Evolutionary conservation across 148 eudicot species (phyloP).

Genomic region (Camellia granthamiana): DNA sequence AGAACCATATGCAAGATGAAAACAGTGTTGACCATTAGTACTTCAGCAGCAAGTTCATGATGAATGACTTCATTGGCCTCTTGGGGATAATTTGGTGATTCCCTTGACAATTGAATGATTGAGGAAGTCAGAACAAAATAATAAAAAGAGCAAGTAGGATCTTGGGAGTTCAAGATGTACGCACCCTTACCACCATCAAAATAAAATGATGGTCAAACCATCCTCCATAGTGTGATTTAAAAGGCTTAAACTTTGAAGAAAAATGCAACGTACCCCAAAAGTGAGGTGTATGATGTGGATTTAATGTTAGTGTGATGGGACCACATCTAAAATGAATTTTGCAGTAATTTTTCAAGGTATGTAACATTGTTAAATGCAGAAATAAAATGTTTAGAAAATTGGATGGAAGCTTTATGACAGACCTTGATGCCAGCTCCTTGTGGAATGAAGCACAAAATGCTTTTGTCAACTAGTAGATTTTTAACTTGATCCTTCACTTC

Average conservation of each 20-base stretch:
- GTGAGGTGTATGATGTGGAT: no score
- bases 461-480: conserved; percentile 39
- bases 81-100: not conserved
- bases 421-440: conserved; percentile 56
- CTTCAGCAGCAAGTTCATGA: not conserved
- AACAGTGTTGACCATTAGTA: not conserved
- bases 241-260: not conserved
- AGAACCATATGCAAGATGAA: not conserved
- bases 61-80: not conserved
- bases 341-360: no score
- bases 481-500: conserved; percentile 55
- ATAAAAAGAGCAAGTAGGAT: not conserved
- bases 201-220: no score
- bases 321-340: no score
- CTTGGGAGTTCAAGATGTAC: no score
- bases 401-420: not conserved
- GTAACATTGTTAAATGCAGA: no score
- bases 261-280: no score
- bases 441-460: conserved; percentile 45
- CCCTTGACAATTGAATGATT: not conserved
- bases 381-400: no score
- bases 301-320: no score
- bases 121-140: not conserved
- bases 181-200: no score
- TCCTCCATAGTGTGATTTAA: no score